Base-by-base conservation (phyloP, 371 early-diverging fungal genomes). In the Mortierella sp. region DNA sequence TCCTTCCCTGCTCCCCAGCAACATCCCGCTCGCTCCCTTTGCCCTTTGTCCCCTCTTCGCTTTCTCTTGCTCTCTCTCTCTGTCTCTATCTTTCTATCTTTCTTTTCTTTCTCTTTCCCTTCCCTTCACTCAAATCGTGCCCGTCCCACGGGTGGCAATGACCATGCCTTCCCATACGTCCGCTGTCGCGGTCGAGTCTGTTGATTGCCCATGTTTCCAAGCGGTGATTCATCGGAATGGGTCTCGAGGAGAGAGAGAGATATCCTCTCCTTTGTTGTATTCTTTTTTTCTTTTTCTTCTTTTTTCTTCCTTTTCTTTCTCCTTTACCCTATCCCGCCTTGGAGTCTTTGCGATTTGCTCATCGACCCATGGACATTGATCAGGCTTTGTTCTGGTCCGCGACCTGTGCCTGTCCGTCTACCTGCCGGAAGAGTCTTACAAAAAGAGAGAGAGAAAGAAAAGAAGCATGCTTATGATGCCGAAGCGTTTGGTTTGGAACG, bases 281-380 rank as follows among this genome's bases (percentile, higher is more conserved):
- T 64, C 11, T 29, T 47, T 61, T 61, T 61, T 61, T 37, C 47
- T 18, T 19, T 61, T 50, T 21, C 28, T 26, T 46, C 28, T 57
- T 30, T 28, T 26, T 56, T 59, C 51, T 50, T 52, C 23, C 52
- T 19, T 59, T 21, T 50, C 23, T 7, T 51, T 50, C 46, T 64
- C 52, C 60, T 45, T 51, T 71, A 52, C 60, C 60, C 68, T 53
- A 44, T 53, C 62, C 25, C 62, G 37, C 37, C 37, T 5, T 37
- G 37, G 37, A 3, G 9, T 37, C 37, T 37, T 37, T 37, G 37
- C 37, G 37, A 37, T 37, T 37, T 37, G 53, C 53, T 26, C 53
- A 25, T 53, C 26, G 21, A 26, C 25, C n/a, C n/a, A 21, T 14
- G 21, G 53, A 19, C 53, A 53, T 53, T 26, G 21, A 25, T 21